Conservation (phyloP, 1,139 yeast species). For the Yamadazyma conglobata region DNA sequence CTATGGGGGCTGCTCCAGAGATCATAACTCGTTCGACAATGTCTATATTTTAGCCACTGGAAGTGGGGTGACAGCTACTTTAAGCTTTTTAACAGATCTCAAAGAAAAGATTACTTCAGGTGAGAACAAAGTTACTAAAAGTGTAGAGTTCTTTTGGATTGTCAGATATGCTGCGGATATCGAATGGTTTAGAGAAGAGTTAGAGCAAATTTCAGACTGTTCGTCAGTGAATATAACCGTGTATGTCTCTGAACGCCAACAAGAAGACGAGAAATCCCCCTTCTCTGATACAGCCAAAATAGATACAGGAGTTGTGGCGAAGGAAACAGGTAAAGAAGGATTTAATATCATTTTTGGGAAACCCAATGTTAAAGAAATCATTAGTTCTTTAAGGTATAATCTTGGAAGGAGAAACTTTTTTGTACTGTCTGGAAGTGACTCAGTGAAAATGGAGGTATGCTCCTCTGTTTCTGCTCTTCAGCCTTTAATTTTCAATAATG, state of each 20-base stretch:
- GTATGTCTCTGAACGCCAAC: constrained; percentile 11
- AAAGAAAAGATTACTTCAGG: constrained; percentile 16
- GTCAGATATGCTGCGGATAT: constrained; percentile 34
- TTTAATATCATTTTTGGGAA: constrained; percentile 25
- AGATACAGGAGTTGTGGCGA: background rate
- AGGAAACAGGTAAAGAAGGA: constrained; percentile 3
- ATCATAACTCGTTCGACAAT: constrained; percentile 47
- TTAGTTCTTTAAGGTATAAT: constrained; percentile 17
- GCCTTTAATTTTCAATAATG: constrained; percentile 29
- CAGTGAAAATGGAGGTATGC: constrained; percentile 44
- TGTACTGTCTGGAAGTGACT: constrained; percentile 50
- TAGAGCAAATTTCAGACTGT: constrained; percentile 24
- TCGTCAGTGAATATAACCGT: constrained; percentile 26
- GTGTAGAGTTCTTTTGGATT: constrained; percentile 50
- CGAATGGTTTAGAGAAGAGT: constrained; percentile 46
- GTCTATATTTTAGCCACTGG: constrained; percentile 46
- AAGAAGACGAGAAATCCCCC: background rate
- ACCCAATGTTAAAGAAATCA: constrained; percentile 28
- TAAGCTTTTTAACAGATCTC: constrained; percentile 42
- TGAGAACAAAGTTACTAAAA: constrained; percentile 18
- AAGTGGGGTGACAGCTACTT: constrained; percentile 53
- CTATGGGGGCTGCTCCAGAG: constrained; percentile 57
- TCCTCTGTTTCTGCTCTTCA: constrained; percentile 40
- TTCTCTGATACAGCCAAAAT: background rate
- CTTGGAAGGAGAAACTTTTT: constrained; percentile 42